phyloP scores from a whole-genome alignment of 1,284 basidiomycete species.

The Apiotrichum montevideense region DNA sequence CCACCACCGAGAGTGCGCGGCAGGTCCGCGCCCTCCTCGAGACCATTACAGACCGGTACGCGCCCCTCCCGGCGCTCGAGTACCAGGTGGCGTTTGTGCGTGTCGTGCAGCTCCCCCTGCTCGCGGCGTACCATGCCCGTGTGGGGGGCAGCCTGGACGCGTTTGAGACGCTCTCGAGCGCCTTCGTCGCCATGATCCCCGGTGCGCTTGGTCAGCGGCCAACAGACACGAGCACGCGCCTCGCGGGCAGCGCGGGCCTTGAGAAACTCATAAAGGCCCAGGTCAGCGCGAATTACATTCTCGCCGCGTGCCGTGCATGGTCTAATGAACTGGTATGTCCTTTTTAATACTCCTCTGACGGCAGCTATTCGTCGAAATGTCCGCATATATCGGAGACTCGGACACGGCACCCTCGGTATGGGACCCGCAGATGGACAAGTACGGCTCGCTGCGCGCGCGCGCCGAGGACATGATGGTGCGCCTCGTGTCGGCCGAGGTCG shows the following conservation, averaged over 20 bases:
- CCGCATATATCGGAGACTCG: constrained; percentile 58
- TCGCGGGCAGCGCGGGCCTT: constrained; percentile 72
- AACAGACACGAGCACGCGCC: constrained; percentile 4
- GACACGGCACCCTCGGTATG: constrained; percentile 52
- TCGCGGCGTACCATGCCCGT: constrained; percentile 69
- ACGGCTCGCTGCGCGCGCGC: constrained; percentile 57
- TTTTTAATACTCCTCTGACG: not conserved
- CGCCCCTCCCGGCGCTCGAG: constrained; percentile 67
- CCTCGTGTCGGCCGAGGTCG: constrained; percentile 71
- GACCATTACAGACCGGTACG: constrained; percentile 90
- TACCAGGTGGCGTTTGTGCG: constrained; percentile 79
- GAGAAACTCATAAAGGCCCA: constrained; percentile 75
- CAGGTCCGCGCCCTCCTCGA: constrained; percentile 75
- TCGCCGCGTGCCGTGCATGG: constrained; percentile 65
- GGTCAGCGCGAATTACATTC: constrained; percentile 67
- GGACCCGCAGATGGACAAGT: constrained; percentile 62
- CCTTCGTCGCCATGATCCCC: constrained; percentile 81
- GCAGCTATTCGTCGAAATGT: constrained; percentile 84
- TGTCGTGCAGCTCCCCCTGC: constrained; percentile 74
- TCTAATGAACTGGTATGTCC: constrained; percentile 71
- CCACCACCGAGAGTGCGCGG: constrained; percentile 65
- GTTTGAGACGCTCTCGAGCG: constrained; percentile 81
- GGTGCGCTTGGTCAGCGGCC: constrained; percentile 57
- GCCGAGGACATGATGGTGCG: constrained; percentile 78
- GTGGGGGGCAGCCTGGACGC: constrained; percentile 82